Conservation (phyloP, 495 filamentous ascomycete species). For the Immersiella caudata region DNA sequence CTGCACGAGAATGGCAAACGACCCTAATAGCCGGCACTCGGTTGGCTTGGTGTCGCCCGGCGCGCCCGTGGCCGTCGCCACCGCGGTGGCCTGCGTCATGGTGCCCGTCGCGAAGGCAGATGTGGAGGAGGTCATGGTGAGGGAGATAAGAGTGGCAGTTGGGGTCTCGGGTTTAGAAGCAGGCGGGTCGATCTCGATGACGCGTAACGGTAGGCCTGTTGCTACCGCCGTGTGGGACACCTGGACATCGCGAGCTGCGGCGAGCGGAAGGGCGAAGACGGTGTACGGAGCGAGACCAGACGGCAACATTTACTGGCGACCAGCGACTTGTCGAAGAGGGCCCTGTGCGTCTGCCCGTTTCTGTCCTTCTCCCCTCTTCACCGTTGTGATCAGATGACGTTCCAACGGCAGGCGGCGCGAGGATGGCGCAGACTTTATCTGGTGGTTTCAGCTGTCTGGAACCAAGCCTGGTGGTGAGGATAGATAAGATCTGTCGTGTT, state of each 20-base stretch:
- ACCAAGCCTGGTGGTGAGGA: background rate
- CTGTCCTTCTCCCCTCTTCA: background rate
- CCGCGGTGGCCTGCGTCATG: constrained; percentile 18
- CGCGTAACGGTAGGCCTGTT: constrained; percentile 28
- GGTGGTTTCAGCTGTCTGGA: constrained; percentile 5
- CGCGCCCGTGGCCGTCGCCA: constrained; percentile 33
- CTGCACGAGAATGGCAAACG: constrained; percentile 88
- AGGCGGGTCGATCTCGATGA: constrained; percentile 31
- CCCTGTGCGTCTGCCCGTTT: background rate
- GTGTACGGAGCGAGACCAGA: background rate
- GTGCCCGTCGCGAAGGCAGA: constrained; percentile 9
- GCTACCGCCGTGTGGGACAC: constrained; percentile 31
- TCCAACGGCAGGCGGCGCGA: background rate
- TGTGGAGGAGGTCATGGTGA: constrained; percentile 26
- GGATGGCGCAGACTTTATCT: constrained; percentile 5
- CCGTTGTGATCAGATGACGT: background rate
- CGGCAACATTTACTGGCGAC: constrained; percentile 15
- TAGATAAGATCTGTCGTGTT: constrained; percentile 7
- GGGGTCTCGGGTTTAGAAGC: constrained; percentile 29
- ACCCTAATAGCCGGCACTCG: constrained; percentile 81
- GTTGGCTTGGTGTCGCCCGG: constrained; percentile 41
- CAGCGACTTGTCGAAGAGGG: constrained; percentile 1
- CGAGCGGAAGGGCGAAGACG: constrained; percentile 14
- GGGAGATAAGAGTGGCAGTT: constrained; percentile 4
- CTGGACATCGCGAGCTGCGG: constrained; percentile 24